A percentile compares a stretch with the other conserved stretches of the same genome.
These are phyloP conservation scores for Fusarium nematophilum DNA, from an alignment of 2,329 filamentous ascomycete genomes.

Conservation along the genomic window DNA sequence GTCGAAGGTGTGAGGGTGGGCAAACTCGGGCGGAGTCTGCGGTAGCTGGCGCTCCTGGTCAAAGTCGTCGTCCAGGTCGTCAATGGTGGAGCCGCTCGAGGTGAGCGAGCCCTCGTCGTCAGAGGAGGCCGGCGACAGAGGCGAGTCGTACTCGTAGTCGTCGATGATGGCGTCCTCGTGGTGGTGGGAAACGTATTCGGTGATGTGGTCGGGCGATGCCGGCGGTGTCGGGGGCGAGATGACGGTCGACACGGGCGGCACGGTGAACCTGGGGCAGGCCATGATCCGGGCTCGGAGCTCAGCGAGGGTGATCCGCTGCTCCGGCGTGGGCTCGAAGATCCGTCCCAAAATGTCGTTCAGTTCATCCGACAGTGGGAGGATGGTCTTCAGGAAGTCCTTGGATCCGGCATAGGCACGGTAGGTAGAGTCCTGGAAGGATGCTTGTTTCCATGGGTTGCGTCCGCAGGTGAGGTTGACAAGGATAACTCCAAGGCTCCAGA, in stretches of 20 bases:
- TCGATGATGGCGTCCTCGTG: conserved; percentile 59
- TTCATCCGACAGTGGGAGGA: conserved; percentile 89
- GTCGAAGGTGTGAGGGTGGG: conserved; percentile 56
- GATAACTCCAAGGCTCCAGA: conserved; percentile 98
- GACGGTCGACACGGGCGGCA: conserved; percentile 50
- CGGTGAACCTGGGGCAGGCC: conserved; percentile 80
- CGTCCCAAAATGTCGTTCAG: conserved; percentile 87
- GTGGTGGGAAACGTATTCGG: conserved; percentile 61
- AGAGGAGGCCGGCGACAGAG: conserved; percentile 63
- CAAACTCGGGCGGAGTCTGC: conserved; percentile 54
- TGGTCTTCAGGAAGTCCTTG: conserved; percentile 88
- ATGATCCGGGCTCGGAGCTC: conserved; percentile 83
- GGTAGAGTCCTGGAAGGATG: conserved; percentile 91
- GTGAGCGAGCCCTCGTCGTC: conserved; percentile 68
- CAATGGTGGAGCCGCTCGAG: conserved; percentile 65
- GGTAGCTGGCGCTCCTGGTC: conserved; percentile 56
- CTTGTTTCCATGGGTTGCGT: conserved; percentile 98
- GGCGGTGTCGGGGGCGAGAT: conserved; percentile 54
- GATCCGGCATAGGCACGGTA: conserved; percentile 92
- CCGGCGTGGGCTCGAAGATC: conserved; percentile 89
- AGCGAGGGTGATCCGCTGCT: conserved; percentile 81
- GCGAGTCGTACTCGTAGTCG: conserved; percentile 57
- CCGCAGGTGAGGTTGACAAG: conserved; percentile 97
- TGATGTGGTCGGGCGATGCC: conserved; percentile 55
- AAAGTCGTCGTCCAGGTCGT: conserved; percentile 63